A percentile compares a stretch with the other conserved stretches of the same genome.
Conservation (phyloP, 1,284 basidiomycete species). For the Trametes polyzona region DNA sequence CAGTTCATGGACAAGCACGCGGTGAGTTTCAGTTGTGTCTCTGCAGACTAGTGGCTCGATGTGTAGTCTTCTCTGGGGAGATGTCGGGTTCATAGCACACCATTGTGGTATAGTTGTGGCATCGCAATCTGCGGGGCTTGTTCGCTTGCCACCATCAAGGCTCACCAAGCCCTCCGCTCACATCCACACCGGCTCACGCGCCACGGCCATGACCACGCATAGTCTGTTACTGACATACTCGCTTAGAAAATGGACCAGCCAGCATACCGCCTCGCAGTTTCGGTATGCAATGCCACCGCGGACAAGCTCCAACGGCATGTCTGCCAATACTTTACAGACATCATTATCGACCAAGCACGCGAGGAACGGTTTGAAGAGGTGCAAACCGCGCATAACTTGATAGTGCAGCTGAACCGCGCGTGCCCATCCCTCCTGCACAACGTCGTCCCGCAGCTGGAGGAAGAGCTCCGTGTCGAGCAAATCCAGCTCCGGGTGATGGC, state of each 20-base stretch:
- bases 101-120: too few species aligned
- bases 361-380: slow-evolving; percentile 69
- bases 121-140: too few species aligned
- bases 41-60: background rate
- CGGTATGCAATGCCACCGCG: slow-evolving; percentile 83
- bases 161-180: too few species aligned
- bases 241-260: slow-evolving; percentile 73
- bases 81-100: too few species aligned
- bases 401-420: slow-evolving; percentile 82
- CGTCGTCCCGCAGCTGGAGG: slow-evolving; percentile 92
- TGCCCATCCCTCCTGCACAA: slow-evolving; percentile 86
- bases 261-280: slow-evolving; percentile 83
- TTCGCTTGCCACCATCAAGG: too few species aligned
- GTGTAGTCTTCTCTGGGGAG: too few species aligned
- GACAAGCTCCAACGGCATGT: slow-evolving; percentile 91
- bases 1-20: slow-evolving; percentile 84
- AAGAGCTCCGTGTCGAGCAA: slow-evolving; percentile 84
- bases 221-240: slow-evolving; percentile 2
- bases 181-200: too few species aligned
- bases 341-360: slow-evolving; percentile 68
- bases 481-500: slow-evolving; percentile 76
- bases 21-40: slow-evolving; percentile 44
- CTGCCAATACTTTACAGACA: slow-evolving; percentile 89
- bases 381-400: slow-evolving; percentile 80
- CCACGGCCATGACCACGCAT: too few species aligned